phyloP scores from a whole-genome alignment of 129 eudicot genomes.

The sunflower (Helianthus annuus) region HanXRQr2.0-SUNRISE NC_035441.2:145839651-145840150 shows the following conservation, averaged over 20 bases:
- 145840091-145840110: constrained; percentile 65
- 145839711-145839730: too few relatives aligned
- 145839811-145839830: too few relatives aligned
- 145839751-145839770: too few relatives aligned
- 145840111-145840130: constrained; percentile 45
- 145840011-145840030: constrained; percentile 75
- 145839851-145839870: constrained; percentile 94
- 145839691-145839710: too few relatives aligned
- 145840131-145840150: constrained; percentile 51
- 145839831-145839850: too few relatives aligned
- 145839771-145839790: too few relatives aligned
- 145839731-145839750: too few relatives aligned
- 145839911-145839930: constrained; percentile 63
- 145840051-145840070: constrained; percentile 93
- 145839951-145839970: constrained; percentile 67
- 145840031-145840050: constrained; percentile 95
- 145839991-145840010: constrained; percentile 74
- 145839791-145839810: too few relatives aligned
- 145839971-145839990: constrained; percentile 82
- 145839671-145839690: too few relatives aligned
- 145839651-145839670: too few relatives aligned
- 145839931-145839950: constrained; percentile 66
- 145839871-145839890: constrained; percentile 75
- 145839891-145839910: constrained; percentile 67
- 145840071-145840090: constrained; percentile 60